phyloP scores from a whole-genome alignment of 176 grass and related monocot species.

The Tuctoria greenei region DNA sequence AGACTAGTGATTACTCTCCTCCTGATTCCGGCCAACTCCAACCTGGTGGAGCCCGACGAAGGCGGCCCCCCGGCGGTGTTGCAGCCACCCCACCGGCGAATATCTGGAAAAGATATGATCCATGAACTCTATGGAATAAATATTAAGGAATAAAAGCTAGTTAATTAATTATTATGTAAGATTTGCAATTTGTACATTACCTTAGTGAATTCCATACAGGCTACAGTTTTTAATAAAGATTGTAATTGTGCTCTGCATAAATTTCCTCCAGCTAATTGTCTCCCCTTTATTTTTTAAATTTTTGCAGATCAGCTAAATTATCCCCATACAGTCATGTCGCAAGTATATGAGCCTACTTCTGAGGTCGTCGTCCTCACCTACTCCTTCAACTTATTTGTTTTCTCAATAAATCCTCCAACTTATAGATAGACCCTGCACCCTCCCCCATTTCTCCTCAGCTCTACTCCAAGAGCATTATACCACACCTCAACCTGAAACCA shows the following conservation, averaged over 20 bases:
- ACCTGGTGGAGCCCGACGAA: too few species aligned
- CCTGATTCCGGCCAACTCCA: too few species aligned
- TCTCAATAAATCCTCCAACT: not conserved
- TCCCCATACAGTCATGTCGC: too few species aligned
- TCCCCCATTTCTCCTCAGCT: slow-evolving; percentile 28
- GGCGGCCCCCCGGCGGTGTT: too few species aligned
- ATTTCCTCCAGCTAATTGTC: not conserved
- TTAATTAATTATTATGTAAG: not conserved
- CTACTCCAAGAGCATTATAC: slow-evolving; percentile 34
- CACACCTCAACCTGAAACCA: slow-evolving; percentile 16
- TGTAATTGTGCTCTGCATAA: not conserved
- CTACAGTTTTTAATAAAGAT: not conserved
- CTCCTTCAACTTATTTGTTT: slow-evolving; percentile 20
- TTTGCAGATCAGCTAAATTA: not conserved
- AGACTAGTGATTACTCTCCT: too few species aligned
- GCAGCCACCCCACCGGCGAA: too few species aligned
- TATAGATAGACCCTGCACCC: slow-evolving; percentile 36
- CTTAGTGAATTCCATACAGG: not conserved
- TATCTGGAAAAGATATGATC: not conserved
- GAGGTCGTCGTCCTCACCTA: slow-evolving; percentile 14
- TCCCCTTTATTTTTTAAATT: not conserved
- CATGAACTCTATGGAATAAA: not conserved
- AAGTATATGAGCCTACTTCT: not conserved
- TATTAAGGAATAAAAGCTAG: not conserved
- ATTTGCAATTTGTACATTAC: not conserved